These are phyloP conservation scores for Lyophyllum semitale DNA, from an alignment of 768 basidiomycete genomes.

Conservation along the genomic window DNA sequence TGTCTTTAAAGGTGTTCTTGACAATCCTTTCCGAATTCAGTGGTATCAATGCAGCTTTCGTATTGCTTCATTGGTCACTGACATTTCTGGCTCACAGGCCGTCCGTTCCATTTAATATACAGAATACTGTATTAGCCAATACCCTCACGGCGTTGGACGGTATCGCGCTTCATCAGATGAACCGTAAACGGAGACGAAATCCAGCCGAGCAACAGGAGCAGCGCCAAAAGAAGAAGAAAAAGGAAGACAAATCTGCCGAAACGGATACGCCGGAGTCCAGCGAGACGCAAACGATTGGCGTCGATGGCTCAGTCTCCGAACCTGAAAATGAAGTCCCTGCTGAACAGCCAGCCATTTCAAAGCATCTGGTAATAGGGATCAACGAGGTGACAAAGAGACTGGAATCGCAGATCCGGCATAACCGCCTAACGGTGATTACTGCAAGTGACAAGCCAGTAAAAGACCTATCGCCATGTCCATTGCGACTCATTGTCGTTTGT, in stretches of 20 bases:
- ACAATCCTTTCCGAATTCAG: slow-evolving; percentile 68
- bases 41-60: slow-evolving; percentile 49
- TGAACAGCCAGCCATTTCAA: slow-evolving; percentile 39
- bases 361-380: slow-evolving; percentile 66
- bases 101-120: slow-evolving; percentile 57
- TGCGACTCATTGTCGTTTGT: slow-evolving; percentile 67
- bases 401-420: slow-evolving; percentile 52
- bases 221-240: slow-evolving; percentile 15
- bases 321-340: neutral
- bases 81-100: slow-evolving; percentile 48
- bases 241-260: neutral
- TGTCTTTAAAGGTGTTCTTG: slow-evolving; percentile 70
- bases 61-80: slow-evolving; percentile 10
- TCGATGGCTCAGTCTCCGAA: neutral
- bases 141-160: slow-evolving; percentile 53
- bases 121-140: slow-evolving; percentile 58
- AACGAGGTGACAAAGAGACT: slow-evolving; percentile 78
- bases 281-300: neutral
- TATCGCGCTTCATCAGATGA: slow-evolving; percentile 43
- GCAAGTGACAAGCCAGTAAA: slow-evolving; percentile 13
- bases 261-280: neutral
- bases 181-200: slow-evolving; percentile 42
- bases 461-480: slow-evolving; percentile 15
- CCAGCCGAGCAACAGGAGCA: neutral
- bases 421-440: slow-evolving; percentile 29